These are phyloP conservation scores for Heliamphora ciliata DNA, from an alignment of 179 eudicot species.

Conservation along the genomic window DNA sequence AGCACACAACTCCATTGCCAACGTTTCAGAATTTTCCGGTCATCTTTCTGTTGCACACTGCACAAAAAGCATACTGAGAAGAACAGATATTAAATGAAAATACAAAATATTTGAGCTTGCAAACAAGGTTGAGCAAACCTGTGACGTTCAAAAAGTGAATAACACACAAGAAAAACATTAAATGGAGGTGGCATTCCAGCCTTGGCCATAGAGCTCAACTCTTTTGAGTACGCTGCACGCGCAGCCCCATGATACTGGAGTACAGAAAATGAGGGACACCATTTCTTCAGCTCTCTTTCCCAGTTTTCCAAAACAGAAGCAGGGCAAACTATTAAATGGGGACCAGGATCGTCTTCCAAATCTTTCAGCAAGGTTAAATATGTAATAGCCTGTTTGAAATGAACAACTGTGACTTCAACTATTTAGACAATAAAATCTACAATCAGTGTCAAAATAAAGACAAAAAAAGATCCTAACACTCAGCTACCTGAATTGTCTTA, in stretches of 20 bases:
- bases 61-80: conserved; percentile 24
- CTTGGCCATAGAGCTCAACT: conserved; percentile 61
- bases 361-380: conserved; percentile 75
- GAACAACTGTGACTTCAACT: not conserved
- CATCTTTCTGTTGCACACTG: conserved; percentile 98
- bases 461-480: conserved; percentile 11
- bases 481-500: conserved; percentile 80
- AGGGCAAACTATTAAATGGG: conserved; percentile 92
- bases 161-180: conserved; percentile 90
- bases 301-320: conserved; percentile 97
- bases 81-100: conserved; percentile 10
- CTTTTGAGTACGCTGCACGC: conserved; percentile 69
- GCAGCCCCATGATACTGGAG: conserved; percentile 85
- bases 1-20: conserved; percentile 92
- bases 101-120: conserved; percentile 7
- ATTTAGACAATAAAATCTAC: conserved; percentile 9
- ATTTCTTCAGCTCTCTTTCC: conserved; percentile 90
- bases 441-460: not conserved
- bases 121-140: conserved; percentile 44
- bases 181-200: conserved; percentile 77
- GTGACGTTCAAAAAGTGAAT: conserved; percentile 92
- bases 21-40: conserved; percentile 73
- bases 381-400: conserved; percentile 71
- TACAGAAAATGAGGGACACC: conserved; percentile 89
- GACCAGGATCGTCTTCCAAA: conserved; percentile 89